A percentile compares a stretch with the other conserved stretches of the same genome.
phyloP scores from a whole-genome alignment of 805 yeast species.

The Hyphopichia homilentoma region DNA sequence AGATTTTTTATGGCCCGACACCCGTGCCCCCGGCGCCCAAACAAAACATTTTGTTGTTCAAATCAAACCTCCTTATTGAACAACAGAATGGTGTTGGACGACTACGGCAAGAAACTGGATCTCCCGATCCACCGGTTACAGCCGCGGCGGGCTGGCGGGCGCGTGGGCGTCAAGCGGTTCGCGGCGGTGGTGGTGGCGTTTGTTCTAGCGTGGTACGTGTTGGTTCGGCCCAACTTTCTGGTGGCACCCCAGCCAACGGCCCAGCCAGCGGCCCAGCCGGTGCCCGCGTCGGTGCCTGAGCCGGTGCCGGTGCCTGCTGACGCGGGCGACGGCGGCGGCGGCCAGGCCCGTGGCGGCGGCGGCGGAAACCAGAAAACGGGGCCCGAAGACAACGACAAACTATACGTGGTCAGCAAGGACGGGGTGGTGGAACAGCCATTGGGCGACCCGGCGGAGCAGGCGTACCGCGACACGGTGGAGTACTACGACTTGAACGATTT shows the following conservation, averaged over 20 bases:
- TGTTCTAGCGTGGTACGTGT: conserved; percentile 6
- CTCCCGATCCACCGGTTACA: conserved; percentile 38
- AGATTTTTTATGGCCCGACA: too few relatives aligned
- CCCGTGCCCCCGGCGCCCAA: too few relatives aligned
- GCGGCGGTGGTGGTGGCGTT: conserved; percentile 5
- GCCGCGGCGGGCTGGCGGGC: conserved; percentile 12
- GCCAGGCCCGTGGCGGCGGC: too few relatives aligned
- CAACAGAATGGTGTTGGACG: conserved; percentile 19
- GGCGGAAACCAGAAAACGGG: too few relatives aligned
- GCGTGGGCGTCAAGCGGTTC: conserved; percentile 6
- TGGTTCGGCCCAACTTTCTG: too few relatives aligned
- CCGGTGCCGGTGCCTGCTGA: too few relatives aligned
- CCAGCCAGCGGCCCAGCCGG: too few relatives aligned
- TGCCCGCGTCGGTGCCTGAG: too few relatives aligned
- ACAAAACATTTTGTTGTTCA: too few relatives aligned
- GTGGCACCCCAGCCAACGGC: too few relatives aligned
- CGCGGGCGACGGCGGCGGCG: too few relatives aligned
- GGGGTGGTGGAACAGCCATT: conserved; percentile 16
- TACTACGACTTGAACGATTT: conserved; percentile 59
- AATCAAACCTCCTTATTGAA: too few relatives aligned
- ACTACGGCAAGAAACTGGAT: conserved; percentile 42
- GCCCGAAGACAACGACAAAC: conserved; percentile 15
- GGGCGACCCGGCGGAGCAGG: conserved; percentile 22
- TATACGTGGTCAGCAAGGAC: conserved; percentile 29
- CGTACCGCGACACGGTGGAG: conserved; percentile 48